Evolutionary conservation across 2,329 filamentous ascomycete genomes (phyloP).

Genomic region (Trichoderma polysporum): DNA sequence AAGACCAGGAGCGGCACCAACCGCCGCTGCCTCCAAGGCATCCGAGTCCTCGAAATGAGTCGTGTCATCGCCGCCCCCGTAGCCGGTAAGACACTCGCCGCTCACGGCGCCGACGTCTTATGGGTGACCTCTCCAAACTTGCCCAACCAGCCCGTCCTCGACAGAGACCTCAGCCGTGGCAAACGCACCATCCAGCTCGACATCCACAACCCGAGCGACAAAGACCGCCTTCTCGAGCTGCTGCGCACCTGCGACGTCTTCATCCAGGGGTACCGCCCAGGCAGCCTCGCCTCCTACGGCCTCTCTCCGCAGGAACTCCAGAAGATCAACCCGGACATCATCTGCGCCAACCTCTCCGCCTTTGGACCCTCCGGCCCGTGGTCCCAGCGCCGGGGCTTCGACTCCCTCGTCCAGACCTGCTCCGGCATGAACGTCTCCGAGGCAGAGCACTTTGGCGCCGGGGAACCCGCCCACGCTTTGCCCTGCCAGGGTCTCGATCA

Average conservation of each 20-base stretch:
- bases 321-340: constrained; percentile 43
- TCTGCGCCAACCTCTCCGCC: constrained; percentile 53
- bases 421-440: constrained; percentile 57
- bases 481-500: constrained; percentile 60
- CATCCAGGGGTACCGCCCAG: constrained; percentile 64
- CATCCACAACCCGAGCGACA: constrained; percentile 49
- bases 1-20: not conserved
- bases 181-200: constrained; percentile 64
- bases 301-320: constrained; percentile 38
- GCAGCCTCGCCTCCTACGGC: constrained; percentile 45
- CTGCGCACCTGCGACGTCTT: constrained; percentile 62
- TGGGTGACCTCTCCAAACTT: constrained; percentile 65
- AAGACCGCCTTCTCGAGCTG: constrained; percentile 53
- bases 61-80: constrained; percentile 71
- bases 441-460: constrained; percentile 44
- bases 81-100: constrained; percentile 65
- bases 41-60: constrained; percentile 70
- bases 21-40: constrained; percentile 47
- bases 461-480: constrained; percentile 41
- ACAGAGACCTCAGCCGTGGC: constrained; percentile 65
- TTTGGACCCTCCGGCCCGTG: constrained; percentile 48
- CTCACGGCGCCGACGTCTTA: constrained; percentile 69
- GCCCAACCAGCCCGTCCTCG: constrained; percentile 64
- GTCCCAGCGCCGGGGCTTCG: constrained; percentile 50
- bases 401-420: constrained; percentile 52